A percentile compares a stretch with the other conserved stretches of the same genome.
Conservation (phyloP, 1,284 basidiomycete genomes). For the Laetiporus sulphureus region DNA sequence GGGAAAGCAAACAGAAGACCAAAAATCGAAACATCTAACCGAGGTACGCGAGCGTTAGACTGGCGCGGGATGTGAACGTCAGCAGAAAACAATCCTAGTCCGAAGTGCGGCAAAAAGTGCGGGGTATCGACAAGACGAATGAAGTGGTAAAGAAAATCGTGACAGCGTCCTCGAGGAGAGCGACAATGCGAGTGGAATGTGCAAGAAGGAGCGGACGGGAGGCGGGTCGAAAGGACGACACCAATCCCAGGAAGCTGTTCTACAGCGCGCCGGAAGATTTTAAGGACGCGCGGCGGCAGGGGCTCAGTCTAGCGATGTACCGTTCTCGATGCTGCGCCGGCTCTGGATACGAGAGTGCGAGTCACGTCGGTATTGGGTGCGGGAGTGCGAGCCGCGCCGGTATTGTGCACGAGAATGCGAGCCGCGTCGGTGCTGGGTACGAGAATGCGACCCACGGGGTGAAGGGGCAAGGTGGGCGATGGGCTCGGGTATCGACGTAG, state of each 20-base stretch:
- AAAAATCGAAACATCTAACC: neutral
- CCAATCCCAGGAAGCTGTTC: slow-evolving; percentile 16
- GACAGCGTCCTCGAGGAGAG: neutral
- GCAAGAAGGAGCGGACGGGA: slow-evolving; percentile 40
- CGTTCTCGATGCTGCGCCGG: slow-evolving; percentile 16
- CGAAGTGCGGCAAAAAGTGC: neutral
- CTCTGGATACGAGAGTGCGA: slow-evolving; percentile 9
- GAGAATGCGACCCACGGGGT: no score
- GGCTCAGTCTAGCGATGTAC: slow-evolving; percentile 4
- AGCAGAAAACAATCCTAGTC: neutral
- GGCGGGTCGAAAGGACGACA: slow-evolving; percentile 13
- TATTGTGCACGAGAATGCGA: no score
- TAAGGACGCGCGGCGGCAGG: neutral
- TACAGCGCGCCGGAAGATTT: neutral
- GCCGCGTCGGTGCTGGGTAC: no score
- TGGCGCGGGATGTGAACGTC: no score
- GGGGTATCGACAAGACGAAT: neutral
- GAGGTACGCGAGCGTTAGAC: neutral
- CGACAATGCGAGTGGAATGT: no score
- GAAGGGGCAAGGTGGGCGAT: no score
- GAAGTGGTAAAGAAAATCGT: neutral
- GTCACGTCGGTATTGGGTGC: no score
- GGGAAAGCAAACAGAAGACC: neutral
- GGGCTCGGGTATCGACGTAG: slow-evolving; percentile 12
- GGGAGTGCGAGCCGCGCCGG: no score